Evolutionary conservation across 306 rosid genomes (phyloP).

Genomic region (Crataegus laevigata): DNA sequence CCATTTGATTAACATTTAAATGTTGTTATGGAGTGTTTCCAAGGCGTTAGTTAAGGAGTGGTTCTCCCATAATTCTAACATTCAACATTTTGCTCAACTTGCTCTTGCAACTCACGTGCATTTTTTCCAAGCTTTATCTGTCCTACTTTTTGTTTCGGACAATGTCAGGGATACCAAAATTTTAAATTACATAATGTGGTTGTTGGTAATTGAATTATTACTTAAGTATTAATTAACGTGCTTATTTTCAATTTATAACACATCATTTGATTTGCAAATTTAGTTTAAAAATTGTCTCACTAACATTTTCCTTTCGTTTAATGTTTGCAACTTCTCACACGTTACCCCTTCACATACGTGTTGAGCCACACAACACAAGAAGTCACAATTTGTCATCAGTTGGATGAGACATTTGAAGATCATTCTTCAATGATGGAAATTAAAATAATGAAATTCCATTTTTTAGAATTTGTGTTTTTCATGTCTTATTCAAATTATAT

Average conservation of each 20-base stretch:
- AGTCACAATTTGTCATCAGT: background rate
- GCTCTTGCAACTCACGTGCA: conserved; percentile 1
- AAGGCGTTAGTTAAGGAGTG: conserved; percentile 2
- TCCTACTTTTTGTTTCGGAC: background rate
- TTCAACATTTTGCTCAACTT: conserved; percentile 6
- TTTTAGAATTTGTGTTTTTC: too few species aligned
- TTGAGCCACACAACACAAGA: background rate
- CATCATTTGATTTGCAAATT: too few species aligned
- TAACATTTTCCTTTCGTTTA: too few species aligned
- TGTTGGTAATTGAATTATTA: too few species aligned
- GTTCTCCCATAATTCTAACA: background rate
- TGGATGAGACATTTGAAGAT: background rate
- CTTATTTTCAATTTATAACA: too few species aligned
- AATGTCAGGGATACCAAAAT: too few species aligned
- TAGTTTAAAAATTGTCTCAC: too few species aligned
- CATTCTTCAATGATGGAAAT: background rate
- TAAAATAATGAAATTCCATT: too few species aligned
- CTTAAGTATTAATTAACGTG: too few species aligned
- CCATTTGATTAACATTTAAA: background rate
- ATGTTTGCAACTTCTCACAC: background rate
- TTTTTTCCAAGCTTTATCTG: background rate
- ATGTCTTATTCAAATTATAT: too few species aligned
- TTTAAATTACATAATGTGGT: too few species aligned
- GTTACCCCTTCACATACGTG: background rate
- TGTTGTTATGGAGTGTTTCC: conserved; percentile 11